Conservation (phyloP, 768 basidiomycete species). For the Tremella fuciformis region DNA sequence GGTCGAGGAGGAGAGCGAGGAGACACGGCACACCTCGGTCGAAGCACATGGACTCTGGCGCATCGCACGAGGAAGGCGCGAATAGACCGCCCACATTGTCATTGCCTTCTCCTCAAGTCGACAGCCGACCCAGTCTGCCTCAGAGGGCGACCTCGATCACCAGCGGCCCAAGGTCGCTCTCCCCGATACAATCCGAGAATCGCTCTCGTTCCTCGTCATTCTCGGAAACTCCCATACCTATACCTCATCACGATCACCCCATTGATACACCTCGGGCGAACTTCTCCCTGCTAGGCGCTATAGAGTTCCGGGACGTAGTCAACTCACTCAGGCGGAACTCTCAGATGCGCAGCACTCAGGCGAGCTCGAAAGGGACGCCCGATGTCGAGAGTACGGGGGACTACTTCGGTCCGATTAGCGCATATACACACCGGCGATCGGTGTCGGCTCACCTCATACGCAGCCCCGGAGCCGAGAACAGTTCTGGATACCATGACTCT, state of each 20-base stretch:
- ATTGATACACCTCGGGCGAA: slow-evolving; percentile 45
- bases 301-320: slow-evolving; percentile 92
- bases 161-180: neutral
- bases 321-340: slow-evolving; percentile 72
- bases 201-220: neutral
- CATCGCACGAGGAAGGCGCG: slow-evolving; percentile 1
- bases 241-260: neutral
- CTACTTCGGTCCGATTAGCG: slow-evolving; percentile 39
- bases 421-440: slow-evolving; percentile 12
- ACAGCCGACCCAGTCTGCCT: neutral
- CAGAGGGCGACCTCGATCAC: neutral
- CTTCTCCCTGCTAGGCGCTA: slow-evolving; percentile 80
- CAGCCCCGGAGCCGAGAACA: neutral
- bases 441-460: neutral
- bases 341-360: slow-evolving; percentile 15
- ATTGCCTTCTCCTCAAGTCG: neutral
- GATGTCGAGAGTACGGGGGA: slow-evolving; percentile 23
- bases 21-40: slow-evolving; percentile 50
- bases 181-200: neutral
- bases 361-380: neutral
- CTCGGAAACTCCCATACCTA: neutral
- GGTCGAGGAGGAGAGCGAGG: slow-evolving; percentile 60
- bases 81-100: neutral
- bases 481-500: too few species aligned
- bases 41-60: slow-evolving; percentile 57